phyloP scores from a whole-genome alignment of 108 stramenopile genomes.

The Cylindrotheca closterium region DNA sequence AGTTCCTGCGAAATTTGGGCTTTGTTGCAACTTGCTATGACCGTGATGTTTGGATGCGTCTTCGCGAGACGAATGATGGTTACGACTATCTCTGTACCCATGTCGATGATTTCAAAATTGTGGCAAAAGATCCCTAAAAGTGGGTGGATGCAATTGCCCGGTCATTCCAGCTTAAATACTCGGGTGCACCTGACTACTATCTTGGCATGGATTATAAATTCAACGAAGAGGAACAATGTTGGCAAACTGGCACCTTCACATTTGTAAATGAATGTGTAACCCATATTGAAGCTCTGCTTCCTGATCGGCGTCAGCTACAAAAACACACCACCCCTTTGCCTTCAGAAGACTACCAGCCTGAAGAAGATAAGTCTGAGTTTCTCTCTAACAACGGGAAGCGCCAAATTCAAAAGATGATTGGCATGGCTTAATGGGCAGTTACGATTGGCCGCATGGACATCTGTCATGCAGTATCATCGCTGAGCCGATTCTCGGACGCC shows the following conservation, averaged over 20 bases:
- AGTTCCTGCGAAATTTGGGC: conserved; percentile 9
- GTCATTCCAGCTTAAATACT: background rate
- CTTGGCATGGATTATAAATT: too few species aligned
- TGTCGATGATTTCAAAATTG: conserved; percentile 29
- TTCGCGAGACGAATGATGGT: background rate
- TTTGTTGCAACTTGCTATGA: conserved; percentile 11
- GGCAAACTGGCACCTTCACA: background rate
- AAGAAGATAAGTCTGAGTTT: conserved; percentile 16
- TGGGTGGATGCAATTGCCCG: background rate
- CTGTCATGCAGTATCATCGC: conserved; percentile 1
- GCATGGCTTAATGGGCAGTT: conserved; percentile 22
- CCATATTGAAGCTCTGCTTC: conserved; percentile 6
- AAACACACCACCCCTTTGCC: conserved; percentile 16
- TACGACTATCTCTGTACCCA: conserved; percentile 37
- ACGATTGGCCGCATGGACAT: conserved; percentile 37
- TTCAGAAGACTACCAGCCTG: conserved; percentile 27
- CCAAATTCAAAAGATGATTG: conserved; percentile 26
- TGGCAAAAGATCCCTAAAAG: conserved; percentile 7
- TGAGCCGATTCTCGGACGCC: conserved; percentile 8
- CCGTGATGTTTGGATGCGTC: conserved; percentile 20
- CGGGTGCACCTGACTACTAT: too few species aligned
- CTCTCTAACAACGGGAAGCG: conserved; percentile 11
- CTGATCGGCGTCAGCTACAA: background rate
- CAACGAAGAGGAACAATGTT: background rate
- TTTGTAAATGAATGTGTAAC: background rate